These are phyloP conservation scores for Alternaria arborescens DNA, from an alignment of 2,329 filamentous ascomycete species.

Conservation along the genomic window DNA sequence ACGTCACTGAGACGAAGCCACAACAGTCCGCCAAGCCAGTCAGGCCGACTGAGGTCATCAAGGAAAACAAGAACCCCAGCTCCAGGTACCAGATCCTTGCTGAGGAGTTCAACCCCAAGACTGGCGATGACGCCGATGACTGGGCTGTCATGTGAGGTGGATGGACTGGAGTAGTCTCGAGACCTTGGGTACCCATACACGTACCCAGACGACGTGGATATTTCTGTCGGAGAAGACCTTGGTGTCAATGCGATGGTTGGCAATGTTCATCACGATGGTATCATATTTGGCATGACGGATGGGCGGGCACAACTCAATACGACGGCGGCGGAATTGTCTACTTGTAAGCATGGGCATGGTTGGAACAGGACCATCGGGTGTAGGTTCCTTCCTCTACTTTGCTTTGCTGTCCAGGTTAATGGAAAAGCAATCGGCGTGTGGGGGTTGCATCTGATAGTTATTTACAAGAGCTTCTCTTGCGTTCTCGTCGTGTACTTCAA, in stretches of 20 bases:
- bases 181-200: background rate
- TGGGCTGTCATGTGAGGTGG: slow-evolving; percentile 50
- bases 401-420: slow-evolving; percentile 10
- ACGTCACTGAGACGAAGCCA: slow-evolving; percentile 26
- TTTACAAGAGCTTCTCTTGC: slow-evolving; percentile 13
- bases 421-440: slow-evolving; percentile 23
- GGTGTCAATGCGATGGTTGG: slow-evolving; percentile 4
- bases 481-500: slow-evolving; percentile 22
- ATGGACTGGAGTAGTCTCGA: background rate
- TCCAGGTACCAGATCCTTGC: slow-evolving; percentile 44
- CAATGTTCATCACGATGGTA: slow-evolving; percentile 4
- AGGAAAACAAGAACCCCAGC: slow-evolving; percentile 41
- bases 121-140: slow-evolving; percentile 52
- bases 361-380: background rate
- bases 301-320: background rate
- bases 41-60: slow-evolving; percentile 33
- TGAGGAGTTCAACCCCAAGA: slow-evolving; percentile 32
- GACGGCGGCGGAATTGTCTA: slow-evolving; percentile 10
- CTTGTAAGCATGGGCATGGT: slow-evolving; percentile 2
- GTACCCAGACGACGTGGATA: slow-evolving; percentile 1
- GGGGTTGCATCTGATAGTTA: slow-evolving; percentile 18
- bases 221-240: slow-evolving; percentile 1
- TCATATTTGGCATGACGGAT: slow-evolving; percentile 3
- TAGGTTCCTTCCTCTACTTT: slow-evolving; percentile 10
- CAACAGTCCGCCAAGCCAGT: slow-evolving; percentile 33